Evolutionary conservation across 2,329 filamentous ascomycete genomes (phyloP), one percentile per base, ranked within the genome.

Genomic region (Ophiosphaerella herpotricha): DNA sequence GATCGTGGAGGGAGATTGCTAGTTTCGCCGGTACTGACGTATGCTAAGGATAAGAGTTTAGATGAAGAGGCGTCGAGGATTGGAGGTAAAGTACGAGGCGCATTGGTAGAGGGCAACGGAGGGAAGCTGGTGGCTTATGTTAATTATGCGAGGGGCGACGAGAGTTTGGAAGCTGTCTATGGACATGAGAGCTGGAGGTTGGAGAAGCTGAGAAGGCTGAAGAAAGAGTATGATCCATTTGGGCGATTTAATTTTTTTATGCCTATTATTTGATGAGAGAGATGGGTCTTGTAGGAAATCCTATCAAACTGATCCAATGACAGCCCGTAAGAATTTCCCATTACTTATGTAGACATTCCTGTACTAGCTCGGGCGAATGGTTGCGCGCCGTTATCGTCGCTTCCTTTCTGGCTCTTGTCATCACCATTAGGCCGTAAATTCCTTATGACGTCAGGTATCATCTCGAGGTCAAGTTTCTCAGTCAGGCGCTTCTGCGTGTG

Each of bases 141-240:
- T 6, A 73, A 74, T 43, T 74, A 73, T 47, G 63, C 63, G 2
- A 53, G 51, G 14, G 64, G 63, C 1, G 62, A 66, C n/a, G 68
- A 71, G 34, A 57, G 56, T 18, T 44, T 64, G 3, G 59, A 70
- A 48, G 57, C 52, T 0, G 13, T 71, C 12, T 75, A 74, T 48
- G 72, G 71, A 9, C 62, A 64, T 45, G 69, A 74, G 34, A 8
- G 51, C 7, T 72, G 69, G 70, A 54, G 70, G 26, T 26, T 74
- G 41, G 53, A 67, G 52, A 70, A 57, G 48, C 47, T 74, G 43
- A 48, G 59, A 48, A 52, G 23, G 13, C 39, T 75, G 44, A 75
- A 74, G 56, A 57, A 44, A 31, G 48, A 60, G 48, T 72, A 64
- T 40, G 73, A 74, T 63, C 73, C 73, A 1, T 14, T 58, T 11